Evolutionary conservation across 2,329 filamentous ascomycete genomes (phyloP).

Genomic region (Aphanoascus verrucosus): DNA sequence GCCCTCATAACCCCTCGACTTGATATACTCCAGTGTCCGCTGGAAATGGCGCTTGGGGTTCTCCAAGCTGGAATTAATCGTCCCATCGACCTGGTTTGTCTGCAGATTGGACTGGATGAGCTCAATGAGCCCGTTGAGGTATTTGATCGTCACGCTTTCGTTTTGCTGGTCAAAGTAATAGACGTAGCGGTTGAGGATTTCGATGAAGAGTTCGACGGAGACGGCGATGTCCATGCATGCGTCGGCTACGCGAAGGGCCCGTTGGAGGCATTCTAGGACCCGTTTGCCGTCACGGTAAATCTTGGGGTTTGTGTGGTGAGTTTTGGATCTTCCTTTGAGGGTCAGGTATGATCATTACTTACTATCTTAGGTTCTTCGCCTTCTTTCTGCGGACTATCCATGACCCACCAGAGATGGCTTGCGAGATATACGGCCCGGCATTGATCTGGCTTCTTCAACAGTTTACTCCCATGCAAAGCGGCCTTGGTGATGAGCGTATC

Average conservation of each 20-base stretch:
- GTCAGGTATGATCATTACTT: conserved; percentile 30
- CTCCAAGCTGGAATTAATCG: conserved; percentile 62
- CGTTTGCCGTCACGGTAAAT: conserved; percentile 96
- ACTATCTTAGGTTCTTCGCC: conserved; percentile 75
- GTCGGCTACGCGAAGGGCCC: conserved; percentile 88
- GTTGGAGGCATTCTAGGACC: conserved; percentile 89
- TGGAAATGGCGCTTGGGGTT: conserved; percentile 89
- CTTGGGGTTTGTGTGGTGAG: conserved; percentile 25
- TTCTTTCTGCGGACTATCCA: conserved; percentile 62
- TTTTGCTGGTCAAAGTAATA: conserved; percentile 99
- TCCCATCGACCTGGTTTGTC: conserved; percentile 59
- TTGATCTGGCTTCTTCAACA: conserved; percentile 95
- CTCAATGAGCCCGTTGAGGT: conserved; percentile 94
- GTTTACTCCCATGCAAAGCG: conserved; percentile 88
- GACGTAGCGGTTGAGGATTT: conserved; percentile 95
- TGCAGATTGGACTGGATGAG: conserved; percentile 93
- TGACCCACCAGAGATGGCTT: conserved; percentile 96
- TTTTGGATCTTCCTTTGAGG: background rate
- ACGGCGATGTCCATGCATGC: conserved; percentile 98
- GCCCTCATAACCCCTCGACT: conserved; percentile 82
- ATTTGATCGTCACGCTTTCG: conserved; percentile 95
- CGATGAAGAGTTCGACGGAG: conserved; percentile 94
- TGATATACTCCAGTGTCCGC: conserved; percentile 88
- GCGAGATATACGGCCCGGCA: conserved; percentile 93
- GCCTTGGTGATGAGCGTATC: conserved; percentile 98